phyloP scores from a whole-genome alignment of 257 asterid genomes.

The Coffea canephora region DNA sequence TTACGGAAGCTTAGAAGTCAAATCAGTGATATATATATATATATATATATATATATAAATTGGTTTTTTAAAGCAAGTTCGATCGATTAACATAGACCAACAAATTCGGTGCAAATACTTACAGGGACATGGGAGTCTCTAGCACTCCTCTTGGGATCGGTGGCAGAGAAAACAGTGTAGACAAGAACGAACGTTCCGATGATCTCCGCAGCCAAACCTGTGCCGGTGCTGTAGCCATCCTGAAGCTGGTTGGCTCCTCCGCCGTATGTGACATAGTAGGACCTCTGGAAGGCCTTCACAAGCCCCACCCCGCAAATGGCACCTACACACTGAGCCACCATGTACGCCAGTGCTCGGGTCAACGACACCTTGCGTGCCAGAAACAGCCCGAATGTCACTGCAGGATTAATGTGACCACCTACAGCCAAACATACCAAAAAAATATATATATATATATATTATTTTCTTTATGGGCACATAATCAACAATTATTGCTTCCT shows the following conservation, averaged over 20 bases:
- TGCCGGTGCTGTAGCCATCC: constrained; percentile 43
- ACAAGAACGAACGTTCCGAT: constrained; percentile 76
- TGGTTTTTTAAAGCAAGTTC: neutral
- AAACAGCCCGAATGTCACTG: constrained; percentile 72
- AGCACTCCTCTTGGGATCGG: constrained; percentile 74
- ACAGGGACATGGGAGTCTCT: constrained; percentile 81
- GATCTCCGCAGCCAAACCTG: constrained; percentile 59
- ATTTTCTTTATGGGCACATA: no score
- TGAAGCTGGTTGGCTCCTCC: constrained; percentile 57
- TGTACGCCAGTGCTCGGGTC: constrained; percentile 61
- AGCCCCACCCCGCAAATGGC: constrained; percentile 73
- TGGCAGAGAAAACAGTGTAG: constrained; percentile 81
- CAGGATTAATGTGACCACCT: constrained; percentile 81
- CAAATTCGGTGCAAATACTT: constrained; percentile 5
- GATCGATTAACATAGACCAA: neutral
- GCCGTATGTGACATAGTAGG: constrained; percentile 36
- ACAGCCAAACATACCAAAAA: neutral
- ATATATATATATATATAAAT: no score
- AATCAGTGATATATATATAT: no score
- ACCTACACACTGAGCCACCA: constrained; percentile 71
- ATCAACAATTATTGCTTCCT: neutral
- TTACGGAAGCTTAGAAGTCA: neutral
- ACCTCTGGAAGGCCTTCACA: constrained; percentile 57
- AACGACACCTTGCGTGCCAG: constrained; percentile 71
- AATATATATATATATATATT: no score